Base-by-base conservation (phyloP, 2,329 filamentous ascomycete genomes). In the Microsporum ferrugineum region DNA sequence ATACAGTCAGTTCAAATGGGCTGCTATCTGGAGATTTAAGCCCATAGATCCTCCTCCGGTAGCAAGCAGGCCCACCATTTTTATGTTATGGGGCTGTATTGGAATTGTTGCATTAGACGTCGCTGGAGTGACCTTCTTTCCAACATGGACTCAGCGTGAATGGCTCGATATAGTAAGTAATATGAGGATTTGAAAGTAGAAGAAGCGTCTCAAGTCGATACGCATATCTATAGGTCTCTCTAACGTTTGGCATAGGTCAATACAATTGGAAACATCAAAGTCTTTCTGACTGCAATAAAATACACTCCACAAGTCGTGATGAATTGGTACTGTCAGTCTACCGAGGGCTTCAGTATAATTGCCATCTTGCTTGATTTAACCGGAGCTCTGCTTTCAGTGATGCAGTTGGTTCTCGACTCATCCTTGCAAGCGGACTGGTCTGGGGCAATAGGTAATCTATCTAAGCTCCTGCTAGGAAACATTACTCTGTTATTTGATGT, bases 261-360 rank as follows among this genome's bases (percentile, higher is more conserved):
- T 43, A 58, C 39, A 14, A 39, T 58, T 43, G 36, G 36, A 23
- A 23, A 27, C 17, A 45, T 58, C 34, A 58, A 58, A 31, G 14
- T 58, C 2, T 58, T 39, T n/a, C 14, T 43, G 14, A 58, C 57
- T 4, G 34, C 23, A 7, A 7, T 58, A 5, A 58, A 58, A 29
- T 58, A 58, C 17, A 31, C 36, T 72, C 91, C 92, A 1, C 92
- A 97, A 71, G 84, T 87, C 3, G 75, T 94, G 62, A 81, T 90
- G 64, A 97, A 96, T 78, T 86, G 80, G 71, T 78, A 78, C 33
- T 86, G 89, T 60, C 83, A 83, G 61, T 88, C 89, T 3, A 96
- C 91, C 3, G 57, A 10, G 31, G 57, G 57, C 2, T 58, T 43
- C 27, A 41, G 34, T 14, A 58, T 58, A 8, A 6, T 23, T 4